phyloP scores from a whole-genome alignment of 139 green algal species.

The Tetradesmus lagerheimii region DNA sequence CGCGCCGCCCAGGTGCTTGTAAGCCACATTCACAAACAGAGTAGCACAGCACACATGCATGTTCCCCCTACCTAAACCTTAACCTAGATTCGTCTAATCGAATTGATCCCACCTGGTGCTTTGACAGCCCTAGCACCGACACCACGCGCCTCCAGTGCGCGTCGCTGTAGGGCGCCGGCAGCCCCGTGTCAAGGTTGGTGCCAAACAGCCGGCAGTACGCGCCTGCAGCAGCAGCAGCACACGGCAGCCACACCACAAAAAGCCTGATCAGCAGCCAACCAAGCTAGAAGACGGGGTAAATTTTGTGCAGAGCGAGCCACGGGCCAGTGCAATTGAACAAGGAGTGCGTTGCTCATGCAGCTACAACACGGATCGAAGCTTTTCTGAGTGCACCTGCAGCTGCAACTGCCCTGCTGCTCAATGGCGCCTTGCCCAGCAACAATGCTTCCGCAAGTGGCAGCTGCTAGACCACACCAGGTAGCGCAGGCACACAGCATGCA shows the following conservation, averaged over 20 bases:
- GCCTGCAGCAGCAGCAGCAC: not conserved
- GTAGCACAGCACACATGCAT: not conserved
- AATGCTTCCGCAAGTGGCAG: too few species aligned
- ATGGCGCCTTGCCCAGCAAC: too few species aligned
- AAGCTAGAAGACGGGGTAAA: too few species aligned
- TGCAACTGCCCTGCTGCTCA: too few species aligned
- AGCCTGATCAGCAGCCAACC: not conserved
- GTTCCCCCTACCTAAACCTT: too few species aligned
- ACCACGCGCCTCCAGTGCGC: conserved; percentile 14
- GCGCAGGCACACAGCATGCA: too few species aligned
- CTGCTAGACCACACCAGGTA: too few species aligned
- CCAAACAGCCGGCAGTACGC: conserved; percentile 41
- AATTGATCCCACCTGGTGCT: not conserved
- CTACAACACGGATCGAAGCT: too few species aligned
- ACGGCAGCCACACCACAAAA: not conserved
- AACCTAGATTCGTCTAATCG: too few species aligned
- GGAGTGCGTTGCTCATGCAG: too few species aligned
- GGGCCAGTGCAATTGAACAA: not conserved
- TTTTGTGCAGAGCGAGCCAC: not conserved
- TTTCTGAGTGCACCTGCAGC: too few species aligned
- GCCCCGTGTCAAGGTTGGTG: conserved; percentile 3
- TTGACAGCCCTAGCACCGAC: not conserved
- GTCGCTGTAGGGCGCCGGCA: conserved; percentile 31
- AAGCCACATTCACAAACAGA: not conserved
- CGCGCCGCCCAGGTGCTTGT: not conserved